These are phyloP conservation scores for Pleurotus giganteus DNA, from an alignment of 768 basidiomycete species.

Conservation along the genomic window DNA sequence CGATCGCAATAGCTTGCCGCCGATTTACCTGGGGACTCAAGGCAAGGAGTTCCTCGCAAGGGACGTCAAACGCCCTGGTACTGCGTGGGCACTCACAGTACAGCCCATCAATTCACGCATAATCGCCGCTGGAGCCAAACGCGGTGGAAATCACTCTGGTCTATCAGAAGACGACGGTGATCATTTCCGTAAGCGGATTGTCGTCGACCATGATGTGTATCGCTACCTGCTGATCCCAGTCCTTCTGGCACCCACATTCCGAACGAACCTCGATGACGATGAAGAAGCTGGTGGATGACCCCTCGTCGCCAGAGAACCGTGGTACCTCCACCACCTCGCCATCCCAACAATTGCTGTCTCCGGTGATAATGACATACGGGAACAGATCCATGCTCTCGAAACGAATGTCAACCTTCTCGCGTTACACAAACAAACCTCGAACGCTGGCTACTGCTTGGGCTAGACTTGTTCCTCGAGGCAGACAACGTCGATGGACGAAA, in stretches of 20 bases:
- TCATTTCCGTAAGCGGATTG: constrained; percentile 11
- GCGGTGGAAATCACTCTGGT: constrained; percentile 12
- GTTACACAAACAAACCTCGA: too few species aligned
- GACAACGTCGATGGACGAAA: too few species aligned
- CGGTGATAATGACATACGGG: too few species aligned
- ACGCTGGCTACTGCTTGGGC: too few species aligned
- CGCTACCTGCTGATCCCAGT: not conserved
- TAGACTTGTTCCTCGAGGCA: too few species aligned
- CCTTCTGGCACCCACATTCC: constrained; percentile 9
- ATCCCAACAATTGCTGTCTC: too few species aligned
- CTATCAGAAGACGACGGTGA: constrained; percentile 11
- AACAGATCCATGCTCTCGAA: too few species aligned
- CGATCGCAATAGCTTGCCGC: constrained; percentile 13
- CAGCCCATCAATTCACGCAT: constrained; percentile 14
- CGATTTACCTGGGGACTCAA: constrained; percentile 6
- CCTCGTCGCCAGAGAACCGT: too few species aligned
- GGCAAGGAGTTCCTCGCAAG: constrained; percentile 4
- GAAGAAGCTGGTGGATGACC: too few species aligned
- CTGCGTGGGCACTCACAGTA: constrained; percentile 5
- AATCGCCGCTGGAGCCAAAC: constrained; percentile 1
- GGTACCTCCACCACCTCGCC: too few species aligned
- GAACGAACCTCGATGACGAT: constrained; percentile 12
- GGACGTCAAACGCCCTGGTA: not conserved
- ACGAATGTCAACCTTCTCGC: too few species aligned
- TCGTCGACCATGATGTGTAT: not conserved